A percentile compares a stretch with the other conserved stretches of the same genome.
Evolutionary conservation across 192 early-diverging fungal genomes (phyloP).

Genomic region (Rhizophagus clarus): DNA sequence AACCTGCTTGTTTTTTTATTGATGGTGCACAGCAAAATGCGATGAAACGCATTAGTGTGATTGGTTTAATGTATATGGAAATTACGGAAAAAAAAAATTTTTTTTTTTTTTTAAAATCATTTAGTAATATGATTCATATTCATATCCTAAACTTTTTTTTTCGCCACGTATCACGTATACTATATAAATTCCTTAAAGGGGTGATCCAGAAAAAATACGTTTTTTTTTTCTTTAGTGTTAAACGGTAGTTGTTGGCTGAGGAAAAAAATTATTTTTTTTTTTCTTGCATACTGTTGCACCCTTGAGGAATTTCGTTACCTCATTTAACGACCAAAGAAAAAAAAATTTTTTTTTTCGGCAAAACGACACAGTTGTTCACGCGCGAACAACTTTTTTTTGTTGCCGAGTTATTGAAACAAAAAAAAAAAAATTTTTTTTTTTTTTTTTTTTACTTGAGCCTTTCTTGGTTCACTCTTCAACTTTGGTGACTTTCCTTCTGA

Average conservation of each 20-base stretch:
- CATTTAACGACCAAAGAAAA: constrained; percentile 2
- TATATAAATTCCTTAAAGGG: constrained; percentile 19
- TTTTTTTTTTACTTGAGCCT: neutral
- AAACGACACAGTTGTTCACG: neutral
- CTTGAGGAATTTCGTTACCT: constrained; percentile 9
- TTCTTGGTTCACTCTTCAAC: neutral
- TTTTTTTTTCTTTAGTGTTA: constrained; percentile 19
- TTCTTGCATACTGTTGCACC: constrained; percentile 23
- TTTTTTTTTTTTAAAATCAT: neutral
- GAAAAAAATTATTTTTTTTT: neutral
- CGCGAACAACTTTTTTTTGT: neutral
- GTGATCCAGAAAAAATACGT: neutral
- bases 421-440: too few relatives aligned
- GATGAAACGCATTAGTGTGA: neutral
- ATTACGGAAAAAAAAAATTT: neutral
- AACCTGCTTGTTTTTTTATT: neutral
- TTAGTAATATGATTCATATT: neutral
- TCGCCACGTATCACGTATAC: constrained; percentile 20
- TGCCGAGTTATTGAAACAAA: constrained; percentile 1
- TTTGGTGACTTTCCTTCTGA: neutral
- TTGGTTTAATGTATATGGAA: neutral
- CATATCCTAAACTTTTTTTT: constrained; percentile 11
- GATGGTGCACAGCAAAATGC: neutral
- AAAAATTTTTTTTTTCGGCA: constrained; percentile 4
- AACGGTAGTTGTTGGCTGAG: constrained; percentile 21